These are phyloP conservation scores for Ettlia oleoabundans DNA, from an alignment of 139 green algal genomes.

Conservation along the genomic window DNA sequence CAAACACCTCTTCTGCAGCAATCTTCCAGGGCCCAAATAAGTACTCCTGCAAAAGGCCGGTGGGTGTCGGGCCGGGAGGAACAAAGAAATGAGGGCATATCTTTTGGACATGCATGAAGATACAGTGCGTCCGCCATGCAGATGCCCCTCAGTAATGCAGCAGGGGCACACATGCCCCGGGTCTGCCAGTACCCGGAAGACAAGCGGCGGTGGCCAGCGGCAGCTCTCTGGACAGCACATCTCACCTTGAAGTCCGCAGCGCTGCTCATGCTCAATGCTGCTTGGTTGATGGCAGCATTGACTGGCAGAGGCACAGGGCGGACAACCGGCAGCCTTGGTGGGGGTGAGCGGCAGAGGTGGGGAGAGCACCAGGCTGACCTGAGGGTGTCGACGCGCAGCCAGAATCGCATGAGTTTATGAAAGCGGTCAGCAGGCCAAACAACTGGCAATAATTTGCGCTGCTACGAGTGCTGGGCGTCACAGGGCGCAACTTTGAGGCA, in stretches of 20 bases:
- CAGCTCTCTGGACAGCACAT: neutral
- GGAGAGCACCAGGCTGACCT: neutral
- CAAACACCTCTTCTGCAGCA: slow-evolving; percentile 78
- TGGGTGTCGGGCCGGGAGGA: too few species aligned
- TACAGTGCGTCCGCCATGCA: too few species aligned
- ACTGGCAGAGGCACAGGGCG: too few species aligned
- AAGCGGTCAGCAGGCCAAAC: neutral
- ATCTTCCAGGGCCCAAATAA: slow-evolving; percentile 81
- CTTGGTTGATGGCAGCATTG: neutral
- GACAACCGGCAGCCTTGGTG: too few species aligned
- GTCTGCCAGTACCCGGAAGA: neutral
- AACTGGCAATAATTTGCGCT: neutral
- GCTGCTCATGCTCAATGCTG: neutral
- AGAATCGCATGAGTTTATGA: neutral
- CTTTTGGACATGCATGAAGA: too few species aligned
- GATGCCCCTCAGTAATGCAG: too few species aligned
- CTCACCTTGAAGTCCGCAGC: slow-evolving; percentile 15
- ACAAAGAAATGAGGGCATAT: too few species aligned
- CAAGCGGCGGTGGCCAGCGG: neutral
- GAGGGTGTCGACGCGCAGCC: neutral
- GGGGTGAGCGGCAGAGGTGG: neutral
- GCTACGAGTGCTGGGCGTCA: neutral
- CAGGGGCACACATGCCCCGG: too few species aligned
- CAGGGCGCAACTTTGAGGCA: neutral
- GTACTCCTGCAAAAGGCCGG: slow-evolving; percentile 42